phyloP scores from a whole-genome alignment of 2,329 filamentous ascomycete species.

The Metarhizium humberi region DNA sequence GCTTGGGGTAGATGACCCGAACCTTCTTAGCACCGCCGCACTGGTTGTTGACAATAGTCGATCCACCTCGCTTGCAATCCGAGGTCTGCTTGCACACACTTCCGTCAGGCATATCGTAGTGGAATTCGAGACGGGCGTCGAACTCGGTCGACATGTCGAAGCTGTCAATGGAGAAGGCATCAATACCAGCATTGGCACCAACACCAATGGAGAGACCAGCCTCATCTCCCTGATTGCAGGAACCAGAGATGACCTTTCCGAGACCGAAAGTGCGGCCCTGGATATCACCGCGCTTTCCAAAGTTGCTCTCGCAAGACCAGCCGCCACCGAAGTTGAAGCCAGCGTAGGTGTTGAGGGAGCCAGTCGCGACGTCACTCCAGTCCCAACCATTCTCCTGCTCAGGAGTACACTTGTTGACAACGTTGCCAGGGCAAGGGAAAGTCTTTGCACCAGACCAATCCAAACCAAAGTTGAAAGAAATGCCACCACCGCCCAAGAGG shows the following conservation, averaged over 20 bases:
- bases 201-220: conserved; percentile 51
- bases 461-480: conserved; percentile 1
- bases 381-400: conserved; percentile 62
- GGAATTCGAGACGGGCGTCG: conserved; percentile 73
- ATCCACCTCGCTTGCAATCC: conserved; percentile 57
- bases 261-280: conserved; percentile 35
- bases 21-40: conserved; percentile 87
- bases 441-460: conserved; percentile 23
- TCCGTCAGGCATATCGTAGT: conserved; percentile 80
- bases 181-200: conserved; percentile 27
- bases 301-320: conserved; percentile 56
- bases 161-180: conserved; percentile 61
- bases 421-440: conserved; percentile 62
- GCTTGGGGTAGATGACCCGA: conserved; percentile 56
- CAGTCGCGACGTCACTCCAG: conserved; percentile 55
- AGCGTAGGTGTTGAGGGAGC: conserved; percentile 55
- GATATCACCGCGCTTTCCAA: conserved; percentile 47
- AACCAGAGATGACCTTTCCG: conserved; percentile 53
- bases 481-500: conserved; percentile 15
- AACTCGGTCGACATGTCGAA: conserved; percentile 67
- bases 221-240: conserved; percentile 33
- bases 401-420: conserved; percentile 67
- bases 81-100: conserved; percentile 71
- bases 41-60: conserved; percentile 70
- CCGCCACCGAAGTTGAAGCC: conserved; percentile 65